phyloP scores from a whole-genome alignment of 2,329 filamentous ascomycete species.

The Fusarium tuaranense region DNA sequence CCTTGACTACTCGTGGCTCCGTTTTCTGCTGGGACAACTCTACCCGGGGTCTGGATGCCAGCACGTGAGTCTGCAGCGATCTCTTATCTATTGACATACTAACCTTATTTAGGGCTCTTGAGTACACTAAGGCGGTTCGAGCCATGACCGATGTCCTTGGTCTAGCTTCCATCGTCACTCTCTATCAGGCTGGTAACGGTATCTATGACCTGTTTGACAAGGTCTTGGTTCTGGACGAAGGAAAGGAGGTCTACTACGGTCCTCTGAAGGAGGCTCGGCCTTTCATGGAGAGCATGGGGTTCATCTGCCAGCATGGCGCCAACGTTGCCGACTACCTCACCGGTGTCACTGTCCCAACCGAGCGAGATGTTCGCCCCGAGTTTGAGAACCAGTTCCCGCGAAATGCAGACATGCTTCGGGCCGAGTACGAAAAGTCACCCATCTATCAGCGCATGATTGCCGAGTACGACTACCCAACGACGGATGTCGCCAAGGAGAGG shows the following conservation, averaged over 20 bases:
- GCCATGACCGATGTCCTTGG: slow-evolving; percentile 73
- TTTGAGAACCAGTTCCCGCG: slow-evolving; percentile 57
- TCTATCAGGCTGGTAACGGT: slow-evolving; percentile 78
- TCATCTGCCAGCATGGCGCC: slow-evolving; percentile 70
- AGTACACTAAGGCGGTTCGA: slow-evolving; percentile 71
- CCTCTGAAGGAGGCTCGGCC: slow-evolving; percentile 67
- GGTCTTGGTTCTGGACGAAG: slow-evolving; percentile 74
- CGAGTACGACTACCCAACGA: slow-evolving; percentile 69
- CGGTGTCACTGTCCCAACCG: slow-evolving; percentile 74
- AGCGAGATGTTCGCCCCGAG: slow-evolving; percentile 68
- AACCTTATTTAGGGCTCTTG: slow-evolving; percentile 58
- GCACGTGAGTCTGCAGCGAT: slow-evolving; percentile 55
- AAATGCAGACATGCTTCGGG: slow-evolving; percentile 57
- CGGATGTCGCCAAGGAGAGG: slow-evolving; percentile 58
- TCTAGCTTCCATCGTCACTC: slow-evolving; percentile 70
- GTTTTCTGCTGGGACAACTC: slow-evolving; percentile 77
- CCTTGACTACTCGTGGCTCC: slow-evolving; percentile 66
- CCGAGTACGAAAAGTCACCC: slow-evolving; percentile 63
- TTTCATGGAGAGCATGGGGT: slow-evolving; percentile 75
- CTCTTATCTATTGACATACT: background rate
- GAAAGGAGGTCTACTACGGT: slow-evolving; percentile 75
- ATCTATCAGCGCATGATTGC: slow-evolving; percentile 63
- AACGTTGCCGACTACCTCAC: slow-evolving; percentile 76
- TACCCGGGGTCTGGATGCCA: slow-evolving; percentile 74
- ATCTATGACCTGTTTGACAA: slow-evolving; percentile 80